phyloP scores from a whole-genome alignment of 1,284 basidiomycete species.

The Papiliotrema flavescens region DNA sequence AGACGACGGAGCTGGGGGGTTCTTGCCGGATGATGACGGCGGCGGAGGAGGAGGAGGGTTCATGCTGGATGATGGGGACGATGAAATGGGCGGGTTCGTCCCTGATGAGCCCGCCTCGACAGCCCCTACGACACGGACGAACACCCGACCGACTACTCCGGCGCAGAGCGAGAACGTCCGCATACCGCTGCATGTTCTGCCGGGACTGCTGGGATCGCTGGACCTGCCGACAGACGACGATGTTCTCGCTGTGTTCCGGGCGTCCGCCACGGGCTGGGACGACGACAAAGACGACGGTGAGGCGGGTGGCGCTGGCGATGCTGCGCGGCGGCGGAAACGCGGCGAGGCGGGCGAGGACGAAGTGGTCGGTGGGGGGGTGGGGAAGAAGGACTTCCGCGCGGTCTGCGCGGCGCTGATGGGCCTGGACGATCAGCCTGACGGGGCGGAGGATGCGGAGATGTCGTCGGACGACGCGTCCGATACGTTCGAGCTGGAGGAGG shows the following conservation, averaged over 20 bases:
- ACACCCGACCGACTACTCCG: constrained; percentile 9
- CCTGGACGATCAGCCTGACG: constrained; percentile 19
- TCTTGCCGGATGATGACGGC: constrained; percentile 17
- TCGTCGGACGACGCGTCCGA: constrained; percentile 25
- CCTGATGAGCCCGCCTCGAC: constrained; percentile 12
- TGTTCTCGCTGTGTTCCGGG: constrained; percentile 42
- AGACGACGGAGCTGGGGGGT: constrained; percentile 18
- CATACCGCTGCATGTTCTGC: constrained; percentile 35
- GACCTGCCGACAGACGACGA: constrained; percentile 45
- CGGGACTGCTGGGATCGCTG: constrained; percentile 32
- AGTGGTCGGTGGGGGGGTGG: constrained; percentile 18
- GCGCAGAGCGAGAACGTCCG: constrained; percentile 7
- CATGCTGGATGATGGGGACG: constrained; percentile 9
- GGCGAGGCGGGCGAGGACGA: constrained; percentile 8
- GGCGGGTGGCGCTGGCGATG: no score
- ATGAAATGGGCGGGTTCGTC: constrained; percentile 12
- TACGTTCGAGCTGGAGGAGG: constrained; percentile 23
- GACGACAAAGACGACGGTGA: constrained; percentile 20
- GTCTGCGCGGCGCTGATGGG: constrained; percentile 47
- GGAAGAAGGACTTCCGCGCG: constrained; percentile 34
- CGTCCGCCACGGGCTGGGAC: constrained; percentile 42
- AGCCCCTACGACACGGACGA: no score
- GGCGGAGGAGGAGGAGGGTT: constrained; percentile 17
- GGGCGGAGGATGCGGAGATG: constrained; percentile 11
- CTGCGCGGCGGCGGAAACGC: background rate